Evolutionary conservation across 2,329 filamentous ascomycete species (phyloP), one percentile per base, ranked within the genome.

Genomic region (Alternaria ventricosa): DNA sequence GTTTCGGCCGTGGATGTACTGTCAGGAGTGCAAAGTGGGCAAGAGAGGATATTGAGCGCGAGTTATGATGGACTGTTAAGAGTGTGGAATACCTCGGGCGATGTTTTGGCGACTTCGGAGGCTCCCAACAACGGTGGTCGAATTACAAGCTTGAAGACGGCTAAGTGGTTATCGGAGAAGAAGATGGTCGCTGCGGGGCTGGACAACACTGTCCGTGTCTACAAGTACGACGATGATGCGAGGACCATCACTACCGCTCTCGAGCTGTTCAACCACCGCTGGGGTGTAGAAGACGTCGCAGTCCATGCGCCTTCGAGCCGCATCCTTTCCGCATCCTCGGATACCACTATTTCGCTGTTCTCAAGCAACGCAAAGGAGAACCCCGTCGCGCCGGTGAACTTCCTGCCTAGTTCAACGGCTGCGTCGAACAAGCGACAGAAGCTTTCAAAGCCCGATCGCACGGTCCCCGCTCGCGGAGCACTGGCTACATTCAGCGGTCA

Each of bases 51-150:
- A 64, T 83, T 97, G n/a, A 96, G 93, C n/a, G 93, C 90, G 28
- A 95, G 93, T 51, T 98, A 97, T 77, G 96, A 99, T 79, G 95
- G 95, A 9, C 82, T 97, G 15, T 82, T 98, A 60, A 87, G 94
- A 69, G 86, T 98, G 67, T 99, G 96, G 95, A 75, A 96, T 73
- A 90, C 90, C 68, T 94, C 93, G 1, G 93, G 93, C n/a, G 87
- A 96, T 65, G 84, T 91, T n/a, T 84, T 97, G 60, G 92, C 93
- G 4, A 92, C 91, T 0, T 95, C 93, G 2, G 83, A 89, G 2
- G 86, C 88, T 4, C 86, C 86, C 8, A 85, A 85, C 63, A 86
- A 87, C 36, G 91, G 92, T 54, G 92, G 77, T 3, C 68, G 93
- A 10, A 88, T 87, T 10, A 88, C 91, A 45, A 89, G 91, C 64